Evolutionary conservation across 257 asterid species (phyloP).

Genomic region (Osmanthus fragrans): DNA sequence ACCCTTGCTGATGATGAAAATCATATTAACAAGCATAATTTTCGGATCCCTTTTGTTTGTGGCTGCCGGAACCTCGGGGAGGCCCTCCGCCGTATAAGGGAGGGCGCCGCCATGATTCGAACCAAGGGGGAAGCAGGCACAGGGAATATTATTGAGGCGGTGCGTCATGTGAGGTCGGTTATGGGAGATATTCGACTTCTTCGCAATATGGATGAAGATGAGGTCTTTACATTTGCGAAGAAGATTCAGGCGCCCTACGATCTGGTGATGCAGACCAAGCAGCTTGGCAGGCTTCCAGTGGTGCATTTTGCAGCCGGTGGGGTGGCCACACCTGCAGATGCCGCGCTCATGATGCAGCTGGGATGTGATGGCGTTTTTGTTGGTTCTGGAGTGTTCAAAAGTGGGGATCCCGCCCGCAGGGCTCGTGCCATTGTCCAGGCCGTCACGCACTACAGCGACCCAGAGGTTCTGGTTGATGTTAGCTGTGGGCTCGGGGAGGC

Average conservation of each 20-base stretch:
- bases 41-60: constrained; percentile 93
- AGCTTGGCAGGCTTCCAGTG: constrained; percentile 81
- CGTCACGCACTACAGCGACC: constrained; percentile 78
- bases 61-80: constrained; percentile 96
- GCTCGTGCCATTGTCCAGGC: constrained; percentile 89
- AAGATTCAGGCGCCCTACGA: constrained; percentile 78
- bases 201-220: constrained; percentile 87
- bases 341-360: constrained; percentile 87
- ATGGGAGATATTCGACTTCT: constrained; percentile 79
- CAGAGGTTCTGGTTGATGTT: constrained; percentile 68
- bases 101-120: constrained; percentile 94
- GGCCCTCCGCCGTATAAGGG: constrained; percentile 84
- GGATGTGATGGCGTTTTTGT: constrained; percentile 91
- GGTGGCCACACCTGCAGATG: constrained; percentile 88
- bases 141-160: constrained; percentile 89
- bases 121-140: constrained; percentile 95
- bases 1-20: constrained; percentile 79
- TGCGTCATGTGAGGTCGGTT: constrained; percentile 85
- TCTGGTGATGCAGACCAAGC: constrained; percentile 89
- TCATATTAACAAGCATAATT: constrained; percentile 87
- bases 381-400: constrained; percentile 85
- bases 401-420: constrained; percentile 79
- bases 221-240: constrained; percentile 83
- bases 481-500: constrained; percentile 89
- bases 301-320: constrained; percentile 96